Base-by-base conservation (phyloP, 2,329 filamentous ascomycete genomes). In the Cercospora brassicicola region DNA sequence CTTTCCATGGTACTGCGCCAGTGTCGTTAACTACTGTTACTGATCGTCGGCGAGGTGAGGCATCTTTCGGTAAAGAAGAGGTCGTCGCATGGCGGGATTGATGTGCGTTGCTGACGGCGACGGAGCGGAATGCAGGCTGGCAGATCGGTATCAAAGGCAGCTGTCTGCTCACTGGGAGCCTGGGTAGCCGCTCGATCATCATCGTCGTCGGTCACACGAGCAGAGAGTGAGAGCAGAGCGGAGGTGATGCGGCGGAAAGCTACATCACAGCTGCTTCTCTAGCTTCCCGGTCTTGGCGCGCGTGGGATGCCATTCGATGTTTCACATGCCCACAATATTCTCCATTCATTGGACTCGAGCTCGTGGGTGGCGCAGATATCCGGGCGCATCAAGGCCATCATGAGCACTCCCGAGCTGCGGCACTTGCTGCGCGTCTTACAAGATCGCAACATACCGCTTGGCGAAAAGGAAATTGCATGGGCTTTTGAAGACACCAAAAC, bases 1-100 rank as follows among this genome's bases (percentile, higher is more conserved):
- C 85, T 2, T 83, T 85, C 94, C 94, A 98, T 3, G 89, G 88
- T 1, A 97, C 89, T 71, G 86, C 85, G 7, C 94, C 94, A 76
- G 93, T 91, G 74, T 97, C 94, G 74, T 93, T 95, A 75, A 94
- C 89, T 0, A 94, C 87, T 0, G 93, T 97, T 28, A 97, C 89
- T 45, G 89, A 85, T 75, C 87, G 89, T 64, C 92, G 86, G 71
- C 85, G 87, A 28, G 88, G 78, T 11, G 84, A 73, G 23, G 74
- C 69, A 62, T 74, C 69, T 42, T 75, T 67, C 36, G 78, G 68
- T 62, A 69, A 65, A 7, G 72, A 73, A 51, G 74, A 72, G 59
- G 74, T 70, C 13, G 71, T 71, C 55, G 74, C 74, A 59, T 67
- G 65, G 30, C 69, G 69, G 33, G 56, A 64, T 10, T 71, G 67